These are phyloP conservation scores for Puccinia polysora DNA, from an alignment of 1,284 basidiomycete genomes.

Conservation along the genomic window DNA sequence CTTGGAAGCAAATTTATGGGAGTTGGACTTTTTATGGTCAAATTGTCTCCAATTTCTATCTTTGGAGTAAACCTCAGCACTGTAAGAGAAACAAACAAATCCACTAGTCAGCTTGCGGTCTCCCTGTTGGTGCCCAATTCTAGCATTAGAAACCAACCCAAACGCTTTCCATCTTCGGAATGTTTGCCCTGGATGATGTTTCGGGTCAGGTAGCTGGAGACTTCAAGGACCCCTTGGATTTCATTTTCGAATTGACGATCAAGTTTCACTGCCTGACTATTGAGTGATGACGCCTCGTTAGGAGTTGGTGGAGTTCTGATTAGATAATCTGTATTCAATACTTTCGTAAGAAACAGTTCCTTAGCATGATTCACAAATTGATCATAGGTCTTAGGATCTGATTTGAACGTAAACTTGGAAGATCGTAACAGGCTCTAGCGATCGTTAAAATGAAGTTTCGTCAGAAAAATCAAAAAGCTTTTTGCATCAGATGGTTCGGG, in stretches of 20 bases:
- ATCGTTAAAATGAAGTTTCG: not conserved
- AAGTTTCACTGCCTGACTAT: not conserved
- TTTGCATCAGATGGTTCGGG: not conserved
- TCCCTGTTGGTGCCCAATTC: too few species aligned
- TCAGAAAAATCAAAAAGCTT: not conserved
- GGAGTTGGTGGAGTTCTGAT: not conserved
- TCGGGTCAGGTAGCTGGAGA: constrained; percentile 17
- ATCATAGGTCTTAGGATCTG: constrained; percentile 1
- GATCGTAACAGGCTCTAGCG: not conserved
- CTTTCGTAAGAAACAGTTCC: constrained; percentile 3
- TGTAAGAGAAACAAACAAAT: not conserved
- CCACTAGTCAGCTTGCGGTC: too few species aligned
- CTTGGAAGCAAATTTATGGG: constrained; percentile 7
- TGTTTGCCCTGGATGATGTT: constrained; percentile 29
- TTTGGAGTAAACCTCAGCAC: constrained; percentile 11
- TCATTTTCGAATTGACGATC: constrained; percentile 15
- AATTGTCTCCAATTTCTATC: constrained; percentile 17
- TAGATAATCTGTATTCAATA: not conserved
- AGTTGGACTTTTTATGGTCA: constrained; percentile 26
- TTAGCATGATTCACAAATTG: not conserved
- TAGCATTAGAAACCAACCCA: not conserved
- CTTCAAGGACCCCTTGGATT: constrained; percentile 13
- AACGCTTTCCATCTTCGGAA: constrained; percentile 22
- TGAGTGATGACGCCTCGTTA: not conserved
- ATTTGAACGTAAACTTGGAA: constrained; percentile 4